These are phyloP conservation scores for Picea glauca DNA, from an alignment of 75 land plant species.

Conservation along the genomic window DNA sequence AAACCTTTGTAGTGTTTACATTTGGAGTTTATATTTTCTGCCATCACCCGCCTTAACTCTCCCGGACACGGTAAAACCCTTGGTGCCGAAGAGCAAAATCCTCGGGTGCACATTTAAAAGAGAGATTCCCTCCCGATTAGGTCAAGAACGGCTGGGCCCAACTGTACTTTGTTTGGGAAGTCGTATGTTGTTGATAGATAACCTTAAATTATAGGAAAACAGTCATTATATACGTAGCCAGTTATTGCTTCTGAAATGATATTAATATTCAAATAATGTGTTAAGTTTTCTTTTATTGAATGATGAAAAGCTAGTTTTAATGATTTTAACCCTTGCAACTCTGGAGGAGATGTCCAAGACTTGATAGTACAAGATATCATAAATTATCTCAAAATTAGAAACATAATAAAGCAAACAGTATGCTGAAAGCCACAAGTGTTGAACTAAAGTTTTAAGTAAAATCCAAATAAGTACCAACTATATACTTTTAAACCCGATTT, in stretches of 20 bases:
- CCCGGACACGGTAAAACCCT: no score
- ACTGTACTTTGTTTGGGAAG: constrained; percentile 95
- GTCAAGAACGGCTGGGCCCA: constrained; percentile 12
- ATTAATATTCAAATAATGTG: background rate
- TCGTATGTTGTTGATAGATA: constrained; percentile 69
- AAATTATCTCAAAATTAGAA: constrained; percentile 6
- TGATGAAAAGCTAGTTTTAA: constrained; percentile 90
- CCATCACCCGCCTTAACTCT: no score
- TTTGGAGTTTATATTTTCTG: no score
- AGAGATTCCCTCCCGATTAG: no score
- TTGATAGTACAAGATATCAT: constrained; percentile 97
- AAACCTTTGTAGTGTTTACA: no score
- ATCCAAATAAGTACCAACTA: background rate
- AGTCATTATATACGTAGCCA: background rate
- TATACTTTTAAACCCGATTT: constrained; percentile 71
- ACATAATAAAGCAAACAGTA: background rate
- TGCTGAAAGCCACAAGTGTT: background rate
- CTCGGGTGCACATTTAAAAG: no score
- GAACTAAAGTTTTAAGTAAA: background rate
- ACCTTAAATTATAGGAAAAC: constrained; percentile 34
- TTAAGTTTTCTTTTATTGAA: constrained; percentile 41
- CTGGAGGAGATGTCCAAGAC: constrained; percentile 94
- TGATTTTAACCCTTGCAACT: constrained; percentile 88
- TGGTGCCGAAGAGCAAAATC: no score
- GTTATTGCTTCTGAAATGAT: background rate